These are phyloP conservation scores for Tribonema minus DNA, from an alignment of 108 stramenopile species.

Conservation along the genomic window DNA sequence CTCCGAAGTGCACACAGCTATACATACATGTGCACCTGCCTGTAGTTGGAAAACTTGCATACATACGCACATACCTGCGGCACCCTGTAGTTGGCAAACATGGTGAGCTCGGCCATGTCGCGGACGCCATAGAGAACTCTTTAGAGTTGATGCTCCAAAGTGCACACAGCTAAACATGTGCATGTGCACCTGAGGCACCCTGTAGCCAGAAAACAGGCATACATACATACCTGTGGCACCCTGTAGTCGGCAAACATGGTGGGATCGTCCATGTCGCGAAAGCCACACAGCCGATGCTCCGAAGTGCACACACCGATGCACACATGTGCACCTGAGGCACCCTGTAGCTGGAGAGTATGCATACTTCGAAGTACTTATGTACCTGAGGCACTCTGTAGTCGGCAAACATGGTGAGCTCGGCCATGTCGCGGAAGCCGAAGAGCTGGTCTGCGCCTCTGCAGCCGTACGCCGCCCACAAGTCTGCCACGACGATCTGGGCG, in stretches of 20 bases:
- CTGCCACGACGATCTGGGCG: constrained; percentile 58
- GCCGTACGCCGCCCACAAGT: constrained; percentile 60
- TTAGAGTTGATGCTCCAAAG: no score
- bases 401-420: constrained; percentile 60
- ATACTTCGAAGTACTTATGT: background rate
- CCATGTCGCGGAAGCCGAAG: constrained; percentile 53
- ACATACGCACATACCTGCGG: constrained; percentile 35
- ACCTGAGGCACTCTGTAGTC: constrained; percentile 60
- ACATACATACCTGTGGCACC: constrained; percentile 49
- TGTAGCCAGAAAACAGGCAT: constrained; percentile 43
- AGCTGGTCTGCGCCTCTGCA: background rate
- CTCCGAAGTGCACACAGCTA: no score
- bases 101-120: constrained; percentile 56
- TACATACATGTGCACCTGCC: no score
- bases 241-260: constrained; percentile 64
- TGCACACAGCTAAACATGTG: constrained; percentile 5
- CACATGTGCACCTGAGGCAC: constrained; percentile 45
- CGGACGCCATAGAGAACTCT: constrained; percentile 1
- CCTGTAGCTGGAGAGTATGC: no score
- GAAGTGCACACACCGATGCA: no score
- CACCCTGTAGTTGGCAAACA: constrained; percentile 64
- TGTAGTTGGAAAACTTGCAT: no score
- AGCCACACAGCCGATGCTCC: no score
- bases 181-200: constrained; percentile 49
- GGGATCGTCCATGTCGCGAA: constrained; percentile 51